These are phyloP conservation scores for Macrophomina phaseolina DNA, from an alignment of 2,329 filamentous ascomycete species.

Conservation along the genomic window DNA sequence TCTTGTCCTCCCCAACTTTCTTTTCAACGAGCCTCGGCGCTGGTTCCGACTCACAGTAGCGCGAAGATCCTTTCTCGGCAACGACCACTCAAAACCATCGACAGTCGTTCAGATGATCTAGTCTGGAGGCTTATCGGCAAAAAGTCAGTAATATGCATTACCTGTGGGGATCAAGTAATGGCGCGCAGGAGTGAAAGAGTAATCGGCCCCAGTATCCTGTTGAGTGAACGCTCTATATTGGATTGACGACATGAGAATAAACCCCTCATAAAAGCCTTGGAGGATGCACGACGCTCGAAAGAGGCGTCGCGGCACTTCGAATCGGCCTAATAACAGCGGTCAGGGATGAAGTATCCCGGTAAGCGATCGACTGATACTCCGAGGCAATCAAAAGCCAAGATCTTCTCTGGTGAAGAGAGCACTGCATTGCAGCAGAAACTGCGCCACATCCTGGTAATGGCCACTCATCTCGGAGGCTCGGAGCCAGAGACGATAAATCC, in stretches of 20 bases:
- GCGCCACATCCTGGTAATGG: slow-evolving; percentile 18
- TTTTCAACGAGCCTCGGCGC: neutral
- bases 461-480: slow-evolving; percentile 11
- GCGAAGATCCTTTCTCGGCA: neutral
- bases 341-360: slow-evolving; percentile 12
- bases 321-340: slow-evolving; percentile 12
- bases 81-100: neutral
- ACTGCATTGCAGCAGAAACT: slow-evolving; percentile 14
- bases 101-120: slow-evolving; percentile 3
- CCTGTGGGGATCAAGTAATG: slow-evolving; percentile 12
- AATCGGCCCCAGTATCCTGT: slow-evolving; percentile 12
- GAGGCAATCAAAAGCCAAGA: slow-evolving; percentile 13
- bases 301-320: slow-evolving; percentile 23
- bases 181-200: neutral
- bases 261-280: slow-evolving; percentile 16
- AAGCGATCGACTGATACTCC: slow-evolving; percentile 14
- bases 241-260: slow-evolving; percentile 20
- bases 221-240: slow-evolving; percentile 21
- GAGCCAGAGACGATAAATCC: slow-evolving; percentile 11
- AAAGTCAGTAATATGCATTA: slow-evolving; percentile 6
- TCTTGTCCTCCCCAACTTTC: slow-evolving; percentile 14
- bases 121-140: slow-evolving; percentile 15
- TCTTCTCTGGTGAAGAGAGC: slow-evolving; percentile 1
- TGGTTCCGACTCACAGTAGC: slow-evolving; percentile 5
- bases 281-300: slow-evolving; percentile 18